Evolutionary conservation across 75 land plant species (phyloP).

Genomic region (Pinus taeda): DNA sequence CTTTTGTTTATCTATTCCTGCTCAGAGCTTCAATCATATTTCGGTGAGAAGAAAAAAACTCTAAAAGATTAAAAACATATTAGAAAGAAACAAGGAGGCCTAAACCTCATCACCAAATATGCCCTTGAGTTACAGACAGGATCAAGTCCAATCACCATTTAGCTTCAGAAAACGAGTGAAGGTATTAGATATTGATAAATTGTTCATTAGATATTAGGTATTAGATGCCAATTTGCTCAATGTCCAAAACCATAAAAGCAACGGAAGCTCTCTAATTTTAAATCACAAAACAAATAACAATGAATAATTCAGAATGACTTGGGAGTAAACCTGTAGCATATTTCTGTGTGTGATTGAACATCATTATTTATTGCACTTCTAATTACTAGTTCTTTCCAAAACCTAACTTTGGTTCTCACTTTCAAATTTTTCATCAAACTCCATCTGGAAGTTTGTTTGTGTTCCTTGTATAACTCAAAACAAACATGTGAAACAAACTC

Average conservation of each 20-base stretch:
- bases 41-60: background rate
- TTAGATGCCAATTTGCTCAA: background rate
- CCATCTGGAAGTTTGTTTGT: too few species aligned
- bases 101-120: background rate
- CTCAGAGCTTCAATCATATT: background rate
- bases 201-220: too few species aligned
- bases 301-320: background rate
- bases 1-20: background rate
- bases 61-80: background rate
- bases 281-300: background rate
- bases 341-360: background rate
- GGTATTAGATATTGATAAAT: too few species aligned
- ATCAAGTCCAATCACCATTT: background rate
- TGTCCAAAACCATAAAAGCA: background rate
- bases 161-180: background rate
- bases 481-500: background rate
- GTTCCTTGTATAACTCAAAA: background rate
- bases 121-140: background rate
- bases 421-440: too few species aligned
- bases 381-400: too few species aligned
- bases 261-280: background rate
- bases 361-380: too few species aligned
- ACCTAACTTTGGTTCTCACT: too few species aligned
- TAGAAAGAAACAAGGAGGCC: background rate
- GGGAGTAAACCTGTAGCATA: background rate